Evolutionary conservation across 169 alveolate genomes (phyloP).

Genomic region (Eimeria brunetti): DNA sequence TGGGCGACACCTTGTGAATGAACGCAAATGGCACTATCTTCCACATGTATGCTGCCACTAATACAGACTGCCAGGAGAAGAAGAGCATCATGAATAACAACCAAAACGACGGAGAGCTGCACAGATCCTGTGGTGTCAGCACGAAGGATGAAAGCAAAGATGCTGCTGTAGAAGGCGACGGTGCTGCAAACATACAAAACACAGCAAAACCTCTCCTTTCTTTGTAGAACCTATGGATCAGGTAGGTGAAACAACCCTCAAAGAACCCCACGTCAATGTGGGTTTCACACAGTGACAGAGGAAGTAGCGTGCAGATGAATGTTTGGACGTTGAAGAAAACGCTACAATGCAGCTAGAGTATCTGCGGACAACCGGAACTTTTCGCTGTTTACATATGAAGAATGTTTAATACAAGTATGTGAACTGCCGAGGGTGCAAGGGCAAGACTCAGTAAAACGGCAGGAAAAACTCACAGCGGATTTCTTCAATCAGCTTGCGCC

Average conservation of each 20-base stretch:
- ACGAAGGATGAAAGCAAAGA: constrained; percentile 70
- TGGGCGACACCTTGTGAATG: constrained; percentile 31
- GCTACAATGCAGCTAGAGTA: neutral
- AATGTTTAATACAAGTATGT: neutral
- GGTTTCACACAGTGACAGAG: neutral
- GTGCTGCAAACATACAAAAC: constrained; percentile 19
- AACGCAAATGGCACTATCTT: constrained; percentile 70
- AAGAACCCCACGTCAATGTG: neutral
- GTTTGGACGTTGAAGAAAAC: neutral
- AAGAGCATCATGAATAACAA: constrained; percentile 76
- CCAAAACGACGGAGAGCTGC: constrained; percentile 79
- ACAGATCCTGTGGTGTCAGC: constrained; percentile 78
- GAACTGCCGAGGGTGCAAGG: neutral
- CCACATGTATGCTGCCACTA: constrained; percentile 73
- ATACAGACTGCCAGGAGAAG: constrained; percentile 78
- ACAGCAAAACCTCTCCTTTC: neutral
- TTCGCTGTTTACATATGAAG: neutral
- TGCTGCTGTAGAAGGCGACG: constrained; percentile 63
- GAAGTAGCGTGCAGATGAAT: neutral
- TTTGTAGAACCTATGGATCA: neutral
- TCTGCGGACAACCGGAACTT: neutral
- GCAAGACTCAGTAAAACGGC: neutral
- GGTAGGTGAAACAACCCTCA: neutral
- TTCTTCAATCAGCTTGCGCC: constrained; percentile 59
- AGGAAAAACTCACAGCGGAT: constrained; percentile 46